Conservation (phyloP, 2,329 filamentous ascomycete species). For the Juglanconis juglandina region DNA sequence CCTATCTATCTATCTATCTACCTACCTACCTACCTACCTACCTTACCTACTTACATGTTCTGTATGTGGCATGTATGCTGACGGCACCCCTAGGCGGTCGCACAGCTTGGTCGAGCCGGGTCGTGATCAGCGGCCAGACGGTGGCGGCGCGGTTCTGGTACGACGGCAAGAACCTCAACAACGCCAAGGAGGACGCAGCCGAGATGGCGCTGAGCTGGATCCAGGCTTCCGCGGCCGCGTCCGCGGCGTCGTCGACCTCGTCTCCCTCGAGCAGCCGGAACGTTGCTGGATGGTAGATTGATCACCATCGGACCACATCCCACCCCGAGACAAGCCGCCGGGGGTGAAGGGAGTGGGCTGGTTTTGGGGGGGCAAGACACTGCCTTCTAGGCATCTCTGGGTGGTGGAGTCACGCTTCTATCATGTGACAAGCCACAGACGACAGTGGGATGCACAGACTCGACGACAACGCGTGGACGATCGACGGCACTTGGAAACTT, state of each 20-base stretch:
- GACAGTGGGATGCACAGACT: background rate
- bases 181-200: slow-evolving; percentile 87
- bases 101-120: slow-evolving; percentile 84
- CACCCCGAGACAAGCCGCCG: background rate
- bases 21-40: background rate
- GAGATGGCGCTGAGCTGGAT: slow-evolving; percentile 69
- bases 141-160: slow-evolving; percentile 85
- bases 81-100: slow-evolving; percentile 63
- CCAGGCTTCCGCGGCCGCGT: slow-evolving; percentile 23
- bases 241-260: slow-evolving; percentile 28
- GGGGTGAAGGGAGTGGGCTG: no score
- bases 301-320: background rate
- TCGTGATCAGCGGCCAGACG: slow-evolving; percentile 64
- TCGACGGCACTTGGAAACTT: background rate
- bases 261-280: slow-evolving; percentile 38
- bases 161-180: slow-evolving; percentile 82
- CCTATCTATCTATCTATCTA: background rate
- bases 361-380: background rate
- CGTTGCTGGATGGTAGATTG: slow-evolving; percentile 28
- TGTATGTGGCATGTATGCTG: background rate
- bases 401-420: background rate
- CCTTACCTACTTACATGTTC: background rate
- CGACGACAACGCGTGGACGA: slow-evolving; percentile 4
- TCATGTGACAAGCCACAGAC: slow-evolving; percentile 16
- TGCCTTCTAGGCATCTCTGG: background rate